Evolutionary conservation across 176 grass and related monocot genomes (phyloP), one percentile per base, ranked within the genome.

Genomic region (Tuctoria greenei): DNA sequence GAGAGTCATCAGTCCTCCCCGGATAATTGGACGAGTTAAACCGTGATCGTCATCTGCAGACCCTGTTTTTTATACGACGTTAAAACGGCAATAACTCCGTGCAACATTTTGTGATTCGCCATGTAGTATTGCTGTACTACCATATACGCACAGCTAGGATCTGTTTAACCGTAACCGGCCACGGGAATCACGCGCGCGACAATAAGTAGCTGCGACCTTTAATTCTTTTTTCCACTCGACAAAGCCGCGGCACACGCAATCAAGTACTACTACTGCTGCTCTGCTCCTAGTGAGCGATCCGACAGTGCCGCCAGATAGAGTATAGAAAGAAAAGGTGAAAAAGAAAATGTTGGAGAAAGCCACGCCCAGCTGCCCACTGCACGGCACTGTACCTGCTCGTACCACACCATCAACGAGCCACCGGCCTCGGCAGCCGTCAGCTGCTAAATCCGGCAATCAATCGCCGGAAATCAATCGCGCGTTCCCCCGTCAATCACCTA

Each of bases 201-300:
- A 58, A 13, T 58, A 58, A 58, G 26, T 58, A 4, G 10, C 0
- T 2, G 55, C 11, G 23, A 55, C 8, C 7, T 21, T 6, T 27
- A 11, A 28, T 49, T 50, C 2, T 55, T 60, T 16, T 40, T 60
- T 50, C 11, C 11, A 61, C 61, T 66, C 12, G 61, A 42, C 61
- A 50, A 10, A 12, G 8, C 2, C 83, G 34, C 57, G 83, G 76
- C 69, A 73, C 45, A 72, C 69, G 61, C 69, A 28, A 38, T 13
- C 69, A 56, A 51, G 31, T 13, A 13, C 12, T n/a, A 49, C 20
- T 7, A 20, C 51, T 54, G 58, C 66, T 7, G 11, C 55, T 27
- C 21, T 31, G 31, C 1, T 31, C 12, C 52, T 6, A n/a, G n/a
- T n/a, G n/a, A n/a, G n/a, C n/a, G 16, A 27, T 20, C 71, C 64